A percentile compares a stretch with the other conserved stretches of the same genome.
Conservation (phyloP, 495 filamentous ascomycete species). For the Sporormia fimetaria region DNA sequence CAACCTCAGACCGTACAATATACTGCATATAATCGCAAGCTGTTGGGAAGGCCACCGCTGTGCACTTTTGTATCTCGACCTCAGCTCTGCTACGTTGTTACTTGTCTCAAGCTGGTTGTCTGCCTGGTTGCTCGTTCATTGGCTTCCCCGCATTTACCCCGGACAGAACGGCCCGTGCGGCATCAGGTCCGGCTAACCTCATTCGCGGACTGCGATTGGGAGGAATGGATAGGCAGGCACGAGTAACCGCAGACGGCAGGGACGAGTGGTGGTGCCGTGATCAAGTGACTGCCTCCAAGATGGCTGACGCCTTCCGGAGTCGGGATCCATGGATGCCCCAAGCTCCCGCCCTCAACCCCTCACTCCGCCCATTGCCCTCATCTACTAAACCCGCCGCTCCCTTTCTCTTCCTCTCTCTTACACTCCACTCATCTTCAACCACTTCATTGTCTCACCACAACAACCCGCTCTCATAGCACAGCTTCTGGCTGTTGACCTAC, state of each 20-base stretch:
- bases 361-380: slow-evolving; percentile 16
- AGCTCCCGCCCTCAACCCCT: no score
- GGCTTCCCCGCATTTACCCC: no score
- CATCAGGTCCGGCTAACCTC: slow-evolving; percentile 12
- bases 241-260: no score
- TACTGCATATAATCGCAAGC: no score
- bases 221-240: no score
- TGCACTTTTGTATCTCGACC: no score
- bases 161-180: slow-evolving; percentile 2
- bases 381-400: slow-evolving; percentile 8
- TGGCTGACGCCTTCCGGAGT: neutral
- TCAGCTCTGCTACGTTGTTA: no score
- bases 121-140: no score
- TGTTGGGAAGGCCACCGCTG: no score
- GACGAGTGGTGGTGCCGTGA: slow-evolving; percentile 20
- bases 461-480: neutral
- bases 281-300: slow-evolving; percentile 20
- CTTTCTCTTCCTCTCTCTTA: slow-evolving; percentile 12
- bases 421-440: neutral
- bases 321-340: no score
- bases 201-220: slow-evolving; percentile 18
- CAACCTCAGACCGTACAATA: no score
- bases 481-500: neutral
- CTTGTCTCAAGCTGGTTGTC: no score
- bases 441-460: neutral